Evolutionary conservation across 495 filamentous ascomycete genomes (phyloP).

Genomic region (Aspergillus conjunctus): DNA sequence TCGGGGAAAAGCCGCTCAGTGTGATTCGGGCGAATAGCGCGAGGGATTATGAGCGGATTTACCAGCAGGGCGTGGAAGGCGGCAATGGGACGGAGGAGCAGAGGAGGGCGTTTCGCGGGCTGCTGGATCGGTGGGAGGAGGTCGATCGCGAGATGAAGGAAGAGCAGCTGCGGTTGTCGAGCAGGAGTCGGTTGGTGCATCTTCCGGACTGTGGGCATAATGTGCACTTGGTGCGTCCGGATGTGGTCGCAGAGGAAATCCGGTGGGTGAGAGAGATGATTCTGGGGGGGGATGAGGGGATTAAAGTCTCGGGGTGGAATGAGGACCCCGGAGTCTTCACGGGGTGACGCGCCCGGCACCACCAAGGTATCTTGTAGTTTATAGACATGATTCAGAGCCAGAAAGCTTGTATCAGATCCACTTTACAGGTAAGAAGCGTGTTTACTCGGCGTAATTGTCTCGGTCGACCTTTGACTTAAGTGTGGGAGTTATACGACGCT

Average conservation of each 20-base stretch:
- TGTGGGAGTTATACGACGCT: too few relatives aligned
- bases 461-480: too few relatives aligned
- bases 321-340: too few relatives aligned
- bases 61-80: conserved; percentile 33
- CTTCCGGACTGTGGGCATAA: conserved; percentile 53
- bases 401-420: too few relatives aligned
- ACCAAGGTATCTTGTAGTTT: too few relatives aligned
- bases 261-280: conserved; percentile 47
- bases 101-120: conserved; percentile 29
- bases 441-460: too few relatives aligned
- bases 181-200: conserved; percentile 36
- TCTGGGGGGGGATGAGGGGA: background rate
- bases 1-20: conserved; percentile 40
- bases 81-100: conserved; percentile 39
- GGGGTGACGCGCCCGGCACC: too few relatives aligned
- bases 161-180: conserved; percentile 46
- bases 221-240: conserved; percentile 49
- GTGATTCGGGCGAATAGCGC: conserved; percentile 40
- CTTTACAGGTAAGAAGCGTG: too few relatives aligned
- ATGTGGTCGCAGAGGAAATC: conserved; percentile 49
- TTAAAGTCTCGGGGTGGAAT: too few relatives aligned
- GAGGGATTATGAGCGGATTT: conserved; percentile 38
- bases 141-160: conserved; percentile 45
- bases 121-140: conserved; percentile 41
- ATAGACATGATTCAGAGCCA: too few relatives aligned